These are phyloP conservation scores for Xylariaceae sp. DNA, from an alignment of 2,329 filamentous ascomycete species.

Conservation along the genomic window DNA sequence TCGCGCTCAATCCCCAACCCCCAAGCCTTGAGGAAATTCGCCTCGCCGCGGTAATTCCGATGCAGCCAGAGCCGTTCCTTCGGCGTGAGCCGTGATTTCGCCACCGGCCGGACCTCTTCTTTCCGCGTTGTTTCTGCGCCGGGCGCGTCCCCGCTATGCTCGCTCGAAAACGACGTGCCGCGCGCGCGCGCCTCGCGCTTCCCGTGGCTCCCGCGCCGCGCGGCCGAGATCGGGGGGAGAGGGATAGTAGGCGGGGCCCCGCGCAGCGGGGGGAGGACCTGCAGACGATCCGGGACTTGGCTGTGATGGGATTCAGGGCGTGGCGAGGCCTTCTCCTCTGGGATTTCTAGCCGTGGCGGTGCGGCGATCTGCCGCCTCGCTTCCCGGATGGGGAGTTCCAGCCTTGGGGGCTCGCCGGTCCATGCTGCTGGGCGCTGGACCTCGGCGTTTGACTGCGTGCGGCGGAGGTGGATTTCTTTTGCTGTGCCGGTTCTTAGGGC, in stretches of 20 bases:
- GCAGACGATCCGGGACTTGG: not conserved
- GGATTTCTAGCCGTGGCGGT: not conserved
- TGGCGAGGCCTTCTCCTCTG: not conserved
- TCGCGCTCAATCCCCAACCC: slow-evolving; percentile 25
- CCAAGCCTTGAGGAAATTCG: slow-evolving; percentile 29
- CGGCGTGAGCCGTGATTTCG: slow-evolving; percentile 5
- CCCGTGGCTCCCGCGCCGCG: slow-evolving; percentile 10
- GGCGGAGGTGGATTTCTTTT: slow-evolving; percentile 20
- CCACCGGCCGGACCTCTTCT: too few relatives aligned
- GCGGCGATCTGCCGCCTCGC: not conserved
- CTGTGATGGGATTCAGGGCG: not conserved
- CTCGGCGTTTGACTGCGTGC: slow-evolving; percentile 26
- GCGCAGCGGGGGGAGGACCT: slow-evolving; percentile 17
- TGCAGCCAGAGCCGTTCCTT: slow-evolving; percentile 31
- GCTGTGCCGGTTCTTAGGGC: not conserved
- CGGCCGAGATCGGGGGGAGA: slow-evolving; percentile 19
- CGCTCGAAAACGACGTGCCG: slow-evolving; percentile 6
- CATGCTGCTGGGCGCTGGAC: slow-evolving; percentile 14
- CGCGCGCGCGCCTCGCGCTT: slow-evolving; percentile 11
- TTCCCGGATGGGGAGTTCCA: not conserved
- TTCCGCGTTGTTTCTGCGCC: not conserved
- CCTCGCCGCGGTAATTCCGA: slow-evolving; percentile 30
- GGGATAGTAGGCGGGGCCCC: slow-evolving; percentile 22
- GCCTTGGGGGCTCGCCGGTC: slow-evolving; percentile 14
- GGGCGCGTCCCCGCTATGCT: slow-evolving; percentile 10